phyloP scores from a whole-genome alignment of 805 yeast species.

The Kodamaea fukazawae region DNA sequence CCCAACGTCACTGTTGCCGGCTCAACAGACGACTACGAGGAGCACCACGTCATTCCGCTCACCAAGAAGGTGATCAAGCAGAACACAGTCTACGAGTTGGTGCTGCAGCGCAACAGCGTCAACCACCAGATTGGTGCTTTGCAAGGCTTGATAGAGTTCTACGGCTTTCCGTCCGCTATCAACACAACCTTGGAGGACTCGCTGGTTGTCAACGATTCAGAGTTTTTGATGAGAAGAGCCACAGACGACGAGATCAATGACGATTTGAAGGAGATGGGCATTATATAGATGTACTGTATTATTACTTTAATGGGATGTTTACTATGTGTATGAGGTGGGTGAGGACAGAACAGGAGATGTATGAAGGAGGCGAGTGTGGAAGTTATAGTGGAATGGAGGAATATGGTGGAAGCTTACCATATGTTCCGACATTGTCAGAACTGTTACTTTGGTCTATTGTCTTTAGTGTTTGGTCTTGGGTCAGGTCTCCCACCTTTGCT shows the following conservation, averaged over 20 bases:
- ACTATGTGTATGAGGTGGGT: no score
- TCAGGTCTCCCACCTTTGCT: no score
- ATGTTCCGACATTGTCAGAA: no score
- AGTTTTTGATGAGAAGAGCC: slow-evolving; percentile 51
- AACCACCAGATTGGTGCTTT: slow-evolving; percentile 70
- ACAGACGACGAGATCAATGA: slow-evolving; percentile 68
- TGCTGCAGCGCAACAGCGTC: slow-evolving; percentile 63
- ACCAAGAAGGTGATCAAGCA: slow-evolving; percentile 37
- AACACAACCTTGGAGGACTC: slow-evolving; percentile 39
- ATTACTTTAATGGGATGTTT: not conserved
- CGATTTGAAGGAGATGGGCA: slow-evolving; percentile 69
- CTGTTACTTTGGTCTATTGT: no score
- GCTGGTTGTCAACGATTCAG: slow-evolving; percentile 22
- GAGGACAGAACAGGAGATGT: no score
- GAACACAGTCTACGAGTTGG: slow-evolving; percentile 40
- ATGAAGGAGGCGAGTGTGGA: no score
- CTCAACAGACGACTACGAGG: slow-evolving; percentile 14
- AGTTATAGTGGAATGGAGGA: no score
- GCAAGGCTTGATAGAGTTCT: slow-evolving; percentile 61
- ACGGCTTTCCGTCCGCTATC: slow-evolving; percentile 78
- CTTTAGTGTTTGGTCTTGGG: no score
- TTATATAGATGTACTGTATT: slow-evolving; percentile 10
- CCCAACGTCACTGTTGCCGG: slow-evolving; percentile 21
- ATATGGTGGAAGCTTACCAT: no score
- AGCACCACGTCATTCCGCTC: slow-evolving; percentile 16